A percentile compares a stretch with the other conserved stretches of the same genome.
phyloP scores from a whole-genome alignment of 345 rosid species.

The Noccaea bulbosa region DNA sequence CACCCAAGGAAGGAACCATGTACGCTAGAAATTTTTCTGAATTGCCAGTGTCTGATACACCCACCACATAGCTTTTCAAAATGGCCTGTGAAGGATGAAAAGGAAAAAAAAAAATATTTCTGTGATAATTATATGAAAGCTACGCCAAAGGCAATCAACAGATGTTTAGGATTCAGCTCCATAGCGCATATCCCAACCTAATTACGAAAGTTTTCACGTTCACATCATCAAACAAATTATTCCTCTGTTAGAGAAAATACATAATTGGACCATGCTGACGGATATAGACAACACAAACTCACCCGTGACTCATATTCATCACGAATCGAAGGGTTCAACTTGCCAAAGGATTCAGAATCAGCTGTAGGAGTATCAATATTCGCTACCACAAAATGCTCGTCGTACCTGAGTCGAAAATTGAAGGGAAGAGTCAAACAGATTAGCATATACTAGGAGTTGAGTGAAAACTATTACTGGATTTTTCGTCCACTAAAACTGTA shows the following conservation, averaged over 20 bases:
- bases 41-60: slow-evolving; percentile 68
- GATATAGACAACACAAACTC: slow-evolving; percentile 35
- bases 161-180: neutral
- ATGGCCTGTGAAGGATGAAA: slow-evolving; percentile 60
- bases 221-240: slow-evolving; percentile 14
- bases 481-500: slow-evolving; percentile 16
- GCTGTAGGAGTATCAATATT: slow-evolving; percentile 90
- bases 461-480: slow-evolving; percentile 3
- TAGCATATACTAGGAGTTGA: slow-evolving; percentile 24
- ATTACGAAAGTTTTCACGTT: neutral
- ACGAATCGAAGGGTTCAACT: slow-evolving; percentile 68
- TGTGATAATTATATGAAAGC: neutral
- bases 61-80: slow-evolving; percentile 82
- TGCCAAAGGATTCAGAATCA: slow-evolving; percentile 75
- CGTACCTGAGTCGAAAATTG: slow-evolving; percentile 56
- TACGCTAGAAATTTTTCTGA: slow-evolving; percentile 90
- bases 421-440: slow-evolving; percentile 15
- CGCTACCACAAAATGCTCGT: slow-evolving; percentile 77
- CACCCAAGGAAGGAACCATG: slow-evolving; percentile 82
- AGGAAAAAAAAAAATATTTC: no score
- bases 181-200: slow-evolving; percentile 13
- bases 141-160: slow-evolving; percentile 7
- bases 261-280: slow-evolving; percentile 10
- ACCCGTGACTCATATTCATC: slow-evolving; percentile 89
- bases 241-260: neutral